Base-by-base conservation (phyloP, 2,329 filamentous ascomycete genomes). In the Thelonectria discophora region DNA sequence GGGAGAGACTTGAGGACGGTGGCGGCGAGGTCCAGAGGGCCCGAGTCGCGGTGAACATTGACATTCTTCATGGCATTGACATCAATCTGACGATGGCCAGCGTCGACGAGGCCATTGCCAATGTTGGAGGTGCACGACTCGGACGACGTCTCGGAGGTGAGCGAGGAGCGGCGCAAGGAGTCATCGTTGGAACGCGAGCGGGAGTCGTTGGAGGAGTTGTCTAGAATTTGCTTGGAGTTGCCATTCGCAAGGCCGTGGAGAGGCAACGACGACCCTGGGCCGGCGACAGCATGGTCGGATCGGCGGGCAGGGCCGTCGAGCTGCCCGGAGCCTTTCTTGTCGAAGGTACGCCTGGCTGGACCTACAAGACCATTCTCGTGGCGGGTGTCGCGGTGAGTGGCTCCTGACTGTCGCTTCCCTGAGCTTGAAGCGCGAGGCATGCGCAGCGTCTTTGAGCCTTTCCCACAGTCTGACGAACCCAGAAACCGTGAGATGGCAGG, bases 1-100 rank as follows among this genome's bases (percentile, higher is more conserved):
- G 94, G 94, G 72, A 94, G 94, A 54, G 93, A 93, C 72, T 88
- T 89, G 75, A 98, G 87, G 71, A 98, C 94, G 57, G 93, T 97
- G 69, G 92, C 86, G 65, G 91, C 90, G 67, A 96, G 83, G 71
- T 91, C 89, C 69, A 97, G 80, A 49, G 91, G 88, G 61, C 90
- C 90, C 56, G 88, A 82, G 74, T 90, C 88, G 69, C 88, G 88
- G 73, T 91, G 90, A 56, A 90, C 84, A 62, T 89, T 84, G 67
- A 84, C 82, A 69, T 90, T 86, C 77, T 89, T 90, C 74, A 87
- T 84, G 68, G 85, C 85, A 75, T 90, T 90, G 72, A 90, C 87
- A 73, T 91, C 89, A 79, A 90, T 90, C 67, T 85, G 86, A 69
- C 87, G 87, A 74, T 88, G 86, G 65, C 80, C 79, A 54, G 83